Percentiles rank a stretch among this genome's conserved stretches.
Conservation (phyloP, 208 protist genomes). For the Trypanosoma congolense region DNA sequence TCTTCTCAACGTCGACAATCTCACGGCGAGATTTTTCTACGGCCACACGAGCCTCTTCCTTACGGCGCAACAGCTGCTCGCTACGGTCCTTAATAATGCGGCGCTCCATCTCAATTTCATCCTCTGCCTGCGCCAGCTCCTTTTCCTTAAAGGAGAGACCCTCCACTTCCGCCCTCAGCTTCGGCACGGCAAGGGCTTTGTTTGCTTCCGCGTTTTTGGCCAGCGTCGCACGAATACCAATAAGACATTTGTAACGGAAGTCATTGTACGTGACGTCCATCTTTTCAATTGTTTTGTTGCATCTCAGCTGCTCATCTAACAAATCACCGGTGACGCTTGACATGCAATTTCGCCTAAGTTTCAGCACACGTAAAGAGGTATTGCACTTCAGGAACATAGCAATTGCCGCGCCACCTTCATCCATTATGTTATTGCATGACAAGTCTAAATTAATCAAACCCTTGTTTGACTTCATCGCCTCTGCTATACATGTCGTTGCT, state of each 20-base stretch:
- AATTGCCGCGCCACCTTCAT: conserved; percentile 72
- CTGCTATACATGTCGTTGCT: conserved; percentile 65
- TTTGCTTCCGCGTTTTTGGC: conserved; percentile 61
- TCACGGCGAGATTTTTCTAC: conserved; percentile 73
- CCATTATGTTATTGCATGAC: conserved; percentile 68
- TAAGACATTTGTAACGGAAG: conserved; percentile 86
- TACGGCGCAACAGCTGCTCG: conserved; percentile 77
- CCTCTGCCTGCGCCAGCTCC: conserved; percentile 67
- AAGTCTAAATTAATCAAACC: conserved; percentile 64
- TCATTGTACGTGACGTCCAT: conserved; percentile 90
- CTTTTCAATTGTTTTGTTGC: conserved; percentile 63
- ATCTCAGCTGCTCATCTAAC: conserved; percentile 59
- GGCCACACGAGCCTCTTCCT: conserved; percentile 76
- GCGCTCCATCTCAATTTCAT: conserved; percentile 83
- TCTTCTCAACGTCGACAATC: conserved; percentile 67
- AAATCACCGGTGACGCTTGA: conserved; percentile 54
- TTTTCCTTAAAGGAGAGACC: conserved; percentile 71
- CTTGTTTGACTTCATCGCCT: conserved; percentile 66
- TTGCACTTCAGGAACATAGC: conserved; percentile 54
- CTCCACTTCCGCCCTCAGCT: conserved; percentile 75
- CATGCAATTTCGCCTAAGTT: conserved; percentile 83
- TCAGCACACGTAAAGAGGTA: conserved; percentile 60
- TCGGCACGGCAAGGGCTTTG: conserved; percentile 67
- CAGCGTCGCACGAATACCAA: conserved; percentile 55
- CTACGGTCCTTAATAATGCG: conserved; percentile 79